Evolutionary conservation across 2,329 filamentous ascomycete genomes (phyloP).

Genomic region (Aspergillus felis): DNA sequence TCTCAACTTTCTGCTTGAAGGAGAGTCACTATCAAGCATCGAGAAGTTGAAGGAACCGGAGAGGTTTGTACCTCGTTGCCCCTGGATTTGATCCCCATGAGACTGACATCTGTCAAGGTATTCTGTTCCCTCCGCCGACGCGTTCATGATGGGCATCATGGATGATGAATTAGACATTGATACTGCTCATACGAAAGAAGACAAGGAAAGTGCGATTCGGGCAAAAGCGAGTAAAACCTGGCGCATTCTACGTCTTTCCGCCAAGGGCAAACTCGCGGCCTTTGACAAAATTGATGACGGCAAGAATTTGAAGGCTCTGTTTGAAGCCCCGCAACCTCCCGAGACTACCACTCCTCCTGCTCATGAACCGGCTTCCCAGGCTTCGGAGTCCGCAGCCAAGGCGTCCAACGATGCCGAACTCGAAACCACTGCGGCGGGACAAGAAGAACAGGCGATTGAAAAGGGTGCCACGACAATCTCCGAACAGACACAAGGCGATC

Average conservation of each 20-base stretch:
- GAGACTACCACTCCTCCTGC: slow-evolving; percentile 13
- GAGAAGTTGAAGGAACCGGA: slow-evolving; percentile 64
- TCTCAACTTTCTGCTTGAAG: slow-evolving; percentile 72
- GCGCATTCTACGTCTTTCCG: slow-evolving; percentile 79
- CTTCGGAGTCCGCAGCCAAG: slow-evolving; percentile 18
- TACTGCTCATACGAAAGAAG: slow-evolving; percentile 65
- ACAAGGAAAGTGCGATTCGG: slow-evolving; percentile 58
- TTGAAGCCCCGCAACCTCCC: slow-evolving; percentile 28
- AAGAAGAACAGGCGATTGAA: slow-evolving; percentile 5
- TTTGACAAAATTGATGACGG: slow-evolving; percentile 88
- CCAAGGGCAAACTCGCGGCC: slow-evolving; percentile 65
- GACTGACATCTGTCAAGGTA: slow-evolving; percentile 47
- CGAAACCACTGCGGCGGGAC: slow-evolving; percentile 7
- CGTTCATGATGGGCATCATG: slow-evolving; percentile 69
- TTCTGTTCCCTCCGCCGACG: slow-evolving; percentile 64
- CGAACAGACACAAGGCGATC: slow-evolving; percentile 8
- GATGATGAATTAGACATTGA: slow-evolving; percentile 82
- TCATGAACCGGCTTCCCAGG: slow-evolving; percentile 18
- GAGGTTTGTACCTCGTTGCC: slow-evolving; percentile 39
- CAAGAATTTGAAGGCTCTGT: slow-evolving; percentile 59
- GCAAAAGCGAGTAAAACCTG: slow-evolving; percentile 85
- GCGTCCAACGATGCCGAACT: slow-evolving; percentile 5
- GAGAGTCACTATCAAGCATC: slow-evolving; percentile 58
- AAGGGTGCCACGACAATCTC: slow-evolving; percentile 3
- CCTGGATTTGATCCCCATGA: not conserved